phyloP scores from a whole-genome alignment of 2,329 filamentous ascomycete genomes.

The Daldinia sp. region DNA sequence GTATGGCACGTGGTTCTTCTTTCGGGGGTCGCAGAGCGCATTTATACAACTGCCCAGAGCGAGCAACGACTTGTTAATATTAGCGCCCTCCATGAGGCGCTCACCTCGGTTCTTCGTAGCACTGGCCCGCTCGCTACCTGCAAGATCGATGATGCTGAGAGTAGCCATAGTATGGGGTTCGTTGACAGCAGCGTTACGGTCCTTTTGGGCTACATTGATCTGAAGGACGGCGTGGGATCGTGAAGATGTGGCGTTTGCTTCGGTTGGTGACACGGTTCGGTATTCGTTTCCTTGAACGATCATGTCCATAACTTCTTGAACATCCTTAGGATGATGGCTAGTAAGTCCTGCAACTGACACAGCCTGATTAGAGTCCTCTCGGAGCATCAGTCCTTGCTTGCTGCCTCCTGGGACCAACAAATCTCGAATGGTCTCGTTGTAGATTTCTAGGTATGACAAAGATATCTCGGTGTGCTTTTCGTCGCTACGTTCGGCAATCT shows the following conservation, averaged over 20 bases:
- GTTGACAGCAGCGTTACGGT: slow-evolving; percentile 89
- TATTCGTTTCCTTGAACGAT: slow-evolving; percentile 95
- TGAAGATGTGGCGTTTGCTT: slow-evolving; percentile 96
- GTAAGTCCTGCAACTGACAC: slow-evolving; percentile 92
- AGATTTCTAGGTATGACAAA: slow-evolving; percentile 96
- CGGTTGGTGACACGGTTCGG: slow-evolving; percentile 95
- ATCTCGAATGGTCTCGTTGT: slow-evolving; percentile 98
- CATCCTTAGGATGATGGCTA: slow-evolving; percentile 89
- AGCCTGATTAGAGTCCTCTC: slow-evolving; percentile 92
- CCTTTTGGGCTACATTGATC: slow-evolving; percentile 95
- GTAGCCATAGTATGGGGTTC: slow-evolving; percentile 99
- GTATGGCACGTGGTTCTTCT: slow-evolving; percentile 94
- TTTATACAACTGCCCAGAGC: slow-evolving; percentile 98
- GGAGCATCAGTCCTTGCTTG: slow-evolving; percentile 87
- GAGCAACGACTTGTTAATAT: slow-evolving; percentile 98
- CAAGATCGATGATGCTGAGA: slow-evolving; percentile 96
- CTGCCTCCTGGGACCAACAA: slow-evolving; percentile 86
- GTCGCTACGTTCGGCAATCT: slow-evolving; percentile 85
- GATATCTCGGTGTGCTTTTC: slow-evolving; percentile 93
- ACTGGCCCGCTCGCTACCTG: slow-evolving; percentile 94
- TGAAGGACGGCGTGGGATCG: slow-evolving; percentile 97
- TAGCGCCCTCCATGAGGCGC: slow-evolving; percentile 90
- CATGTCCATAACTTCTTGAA: slow-evolving; percentile 99
- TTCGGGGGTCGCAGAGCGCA: slow-evolving; percentile 91
- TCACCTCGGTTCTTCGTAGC: slow-evolving; percentile 97